Percentiles rank a stretch among this genome's conserved stretches.
phyloP scores from a whole-genome alignment of 1,284 basidiomycete species.

The Ceratobasidium papillatum region DNA sequence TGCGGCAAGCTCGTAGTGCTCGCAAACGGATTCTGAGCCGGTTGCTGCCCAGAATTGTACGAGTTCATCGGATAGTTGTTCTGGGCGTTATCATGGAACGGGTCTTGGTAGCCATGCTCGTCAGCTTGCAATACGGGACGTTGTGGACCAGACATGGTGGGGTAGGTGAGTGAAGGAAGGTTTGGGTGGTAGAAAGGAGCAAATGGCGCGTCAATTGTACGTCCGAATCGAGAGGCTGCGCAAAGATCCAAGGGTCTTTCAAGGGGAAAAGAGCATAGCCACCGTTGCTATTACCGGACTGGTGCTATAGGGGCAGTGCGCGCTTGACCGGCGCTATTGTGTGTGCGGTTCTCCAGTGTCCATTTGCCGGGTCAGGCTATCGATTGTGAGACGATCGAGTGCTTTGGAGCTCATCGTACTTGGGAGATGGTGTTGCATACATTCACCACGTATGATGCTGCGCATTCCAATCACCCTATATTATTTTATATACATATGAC shows the following conservation, averaged over 20 bases:
- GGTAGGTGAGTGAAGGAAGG: neutral
- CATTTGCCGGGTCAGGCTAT: neutral
- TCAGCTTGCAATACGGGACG: conserved; percentile 36
- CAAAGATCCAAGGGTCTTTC: conserved; percentile 19
- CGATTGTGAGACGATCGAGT: neutral
- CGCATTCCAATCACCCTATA: neutral
- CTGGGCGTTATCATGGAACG: conserved; percentile 13
- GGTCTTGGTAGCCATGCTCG: conserved; percentile 39
- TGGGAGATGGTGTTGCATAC: neutral
- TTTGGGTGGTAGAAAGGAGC: neutral
- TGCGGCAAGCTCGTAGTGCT: conserved; percentile 32
- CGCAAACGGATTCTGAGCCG: conserved; percentile 35
- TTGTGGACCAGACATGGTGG: conserved; percentile 18
- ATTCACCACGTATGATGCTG: neutral
- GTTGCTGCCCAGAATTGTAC: neutral
- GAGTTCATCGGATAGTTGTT: conserved; percentile 29
- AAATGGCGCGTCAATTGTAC: neutral
- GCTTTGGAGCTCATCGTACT: too few species aligned
- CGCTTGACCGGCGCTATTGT: neutral
- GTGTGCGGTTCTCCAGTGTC: neutral
- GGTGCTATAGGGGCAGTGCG: neutral
- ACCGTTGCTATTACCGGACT: conserved; percentile 8
- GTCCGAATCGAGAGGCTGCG: conserved; percentile 26
- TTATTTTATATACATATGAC: neutral
- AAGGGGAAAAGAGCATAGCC: conserved; percentile 20